These are phyloP conservation scores for Calonectria crousiana DNA, from an alignment of 2,329 filamentous ascomycete species.

Conservation along the genomic window DNA sequence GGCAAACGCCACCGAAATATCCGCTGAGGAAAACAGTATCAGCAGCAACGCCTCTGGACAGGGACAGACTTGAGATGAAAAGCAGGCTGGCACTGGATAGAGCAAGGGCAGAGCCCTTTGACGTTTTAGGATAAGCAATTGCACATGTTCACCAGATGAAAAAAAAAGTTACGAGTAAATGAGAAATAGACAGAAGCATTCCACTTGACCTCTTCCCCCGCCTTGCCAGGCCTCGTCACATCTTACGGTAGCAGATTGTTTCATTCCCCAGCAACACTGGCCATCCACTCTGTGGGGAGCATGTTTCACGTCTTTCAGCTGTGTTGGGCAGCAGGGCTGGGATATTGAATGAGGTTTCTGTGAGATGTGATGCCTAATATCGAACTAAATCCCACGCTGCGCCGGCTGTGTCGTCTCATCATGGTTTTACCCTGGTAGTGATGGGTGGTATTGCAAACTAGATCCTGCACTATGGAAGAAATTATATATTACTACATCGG, in stretches of 20 bases:
- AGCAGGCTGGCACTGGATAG: conserved; percentile 14
- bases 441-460: neutral
- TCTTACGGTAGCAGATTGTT: neutral
- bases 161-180: neutral
- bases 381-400: neutral
- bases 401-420: neutral
- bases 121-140: neutral
- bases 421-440: neutral
- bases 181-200: conserved; percentile 4
- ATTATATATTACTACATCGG: neutral
- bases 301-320: conserved; percentile 3
- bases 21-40: conserved; percentile 25
- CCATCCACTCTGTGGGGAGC: neutral
- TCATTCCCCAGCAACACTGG: neutral
- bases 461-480: neutral
- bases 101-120: conserved; percentile 1
- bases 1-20: neutral
- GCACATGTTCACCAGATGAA: conserved; percentile 6
- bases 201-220: neutral
- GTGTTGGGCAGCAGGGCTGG: no score
- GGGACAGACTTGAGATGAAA: conserved; percentile 23
- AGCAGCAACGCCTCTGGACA: conserved; percentile 1
- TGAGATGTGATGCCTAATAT: neutral
- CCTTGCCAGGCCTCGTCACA: neutral
- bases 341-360: neutral